Conservation (phyloP, 352 stramenopile species). For the Globisporangium alternatum region DNA sequence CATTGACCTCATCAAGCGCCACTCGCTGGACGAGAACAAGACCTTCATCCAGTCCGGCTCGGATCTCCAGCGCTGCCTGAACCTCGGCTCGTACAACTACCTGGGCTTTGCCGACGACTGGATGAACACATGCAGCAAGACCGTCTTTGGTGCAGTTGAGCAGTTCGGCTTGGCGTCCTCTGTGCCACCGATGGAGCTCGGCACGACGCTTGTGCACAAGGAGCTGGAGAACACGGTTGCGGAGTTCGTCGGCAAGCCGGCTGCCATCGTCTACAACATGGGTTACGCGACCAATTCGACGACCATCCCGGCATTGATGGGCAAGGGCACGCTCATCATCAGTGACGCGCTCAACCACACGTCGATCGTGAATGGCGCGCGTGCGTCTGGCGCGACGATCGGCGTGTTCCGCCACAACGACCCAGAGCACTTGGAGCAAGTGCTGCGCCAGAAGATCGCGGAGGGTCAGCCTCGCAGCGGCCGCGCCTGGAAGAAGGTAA, state of each 20-base stretch:
- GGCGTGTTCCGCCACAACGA: slow-evolving; percentile 96
- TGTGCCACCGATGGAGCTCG: slow-evolving; percentile 32
- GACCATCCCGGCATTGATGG: slow-evolving; percentile 91
- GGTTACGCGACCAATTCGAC: slow-evolving; percentile 93
- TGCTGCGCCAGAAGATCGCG: slow-evolving; percentile 55
- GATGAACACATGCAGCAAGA: slow-evolving; percentile 79
- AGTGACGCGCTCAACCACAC: slow-evolving; percentile 97
- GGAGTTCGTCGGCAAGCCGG: slow-evolving; percentile 92
- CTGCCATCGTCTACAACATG: slow-evolving; percentile 61
- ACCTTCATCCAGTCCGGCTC: slow-evolving; percentile 21
- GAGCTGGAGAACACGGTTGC: slow-evolving; percentile 88
- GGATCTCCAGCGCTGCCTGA: slow-evolving; percentile 74
- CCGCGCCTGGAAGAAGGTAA: slow-evolving; percentile 94
- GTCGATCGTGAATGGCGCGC: slow-evolving; percentile 95
- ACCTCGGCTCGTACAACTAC: slow-evolving; percentile 97
- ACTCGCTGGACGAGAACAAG: slow-evolving; percentile 32
- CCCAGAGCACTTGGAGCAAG: slow-evolving; percentile 80
- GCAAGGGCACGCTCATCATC: slow-evolving; percentile 89
- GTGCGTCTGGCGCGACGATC: slow-evolving; percentile 87
- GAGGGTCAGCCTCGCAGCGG: slow-evolving; percentile 82
- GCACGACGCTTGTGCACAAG: slow-evolving; percentile 79
- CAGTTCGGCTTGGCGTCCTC: slow-evolving; percentile 53
- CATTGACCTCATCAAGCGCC: slow-evolving; percentile 89
- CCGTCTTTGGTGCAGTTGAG: slow-evolving; percentile 72
- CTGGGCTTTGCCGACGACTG: slow-evolving; percentile 96